A percentile compares a stretch with the other conserved stretches of the same genome.
Conservation (phyloP, 1,284 basidiomycete species). For the Entoloma clypeatum region DNA sequence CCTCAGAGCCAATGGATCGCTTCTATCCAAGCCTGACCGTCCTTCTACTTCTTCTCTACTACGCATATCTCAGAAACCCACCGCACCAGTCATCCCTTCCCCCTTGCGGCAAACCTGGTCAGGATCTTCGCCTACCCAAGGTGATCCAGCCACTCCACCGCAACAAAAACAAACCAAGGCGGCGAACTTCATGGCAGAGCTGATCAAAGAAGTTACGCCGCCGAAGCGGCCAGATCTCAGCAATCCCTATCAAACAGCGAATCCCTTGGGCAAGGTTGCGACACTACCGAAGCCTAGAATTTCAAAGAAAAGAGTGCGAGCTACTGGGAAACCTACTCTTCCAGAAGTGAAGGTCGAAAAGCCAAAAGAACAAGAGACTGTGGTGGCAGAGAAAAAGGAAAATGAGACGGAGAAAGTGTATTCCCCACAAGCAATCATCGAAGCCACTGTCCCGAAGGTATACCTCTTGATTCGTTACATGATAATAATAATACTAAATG, state of each 20-base stretch:
- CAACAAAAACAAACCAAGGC: slow-evolving; percentile 50
- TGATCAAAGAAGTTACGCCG: slow-evolving; percentile 65
- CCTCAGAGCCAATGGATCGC: slow-evolving; percentile 15
- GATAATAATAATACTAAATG: slow-evolving; percentile 4
- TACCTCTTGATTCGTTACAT: slow-evolving; percentile 17
- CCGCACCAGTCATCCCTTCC: slow-evolving; percentile 59
- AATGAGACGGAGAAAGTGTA: slow-evolving; percentile 36
- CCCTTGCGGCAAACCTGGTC: slow-evolving; percentile 67
- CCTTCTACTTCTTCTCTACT: slow-evolving; percentile 33
- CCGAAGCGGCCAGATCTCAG: slow-evolving; percentile 58
- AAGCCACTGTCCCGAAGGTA: slow-evolving; percentile 69
- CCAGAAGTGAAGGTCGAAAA: slow-evolving; percentile 29
- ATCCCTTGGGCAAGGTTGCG: slow-evolving; percentile 46
- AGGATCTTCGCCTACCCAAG: slow-evolving; percentile 36
- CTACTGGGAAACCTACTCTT: slow-evolving; percentile 29
- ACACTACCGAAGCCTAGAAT: slow-evolving; percentile 37
- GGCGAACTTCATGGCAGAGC: slow-evolving; percentile 58
- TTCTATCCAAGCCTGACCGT: slow-evolving; percentile 25
- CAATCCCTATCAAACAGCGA: slow-evolving; percentile 69
- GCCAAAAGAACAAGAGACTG: slow-evolving; percentile 28
- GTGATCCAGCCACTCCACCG: slow-evolving; percentile 27
- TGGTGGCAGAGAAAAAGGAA: slow-evolving; percentile 30
- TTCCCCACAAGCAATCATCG: slow-evolving; percentile 62
- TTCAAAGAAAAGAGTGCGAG: slow-evolving; percentile 34
- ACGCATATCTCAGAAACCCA: slow-evolving; percentile 46